Evolutionary conservation across 1,139 yeast species (phyloP), one percentile per base, ranked within the genome.

Genomic region (Petasospora rhodanensis): DNA sequence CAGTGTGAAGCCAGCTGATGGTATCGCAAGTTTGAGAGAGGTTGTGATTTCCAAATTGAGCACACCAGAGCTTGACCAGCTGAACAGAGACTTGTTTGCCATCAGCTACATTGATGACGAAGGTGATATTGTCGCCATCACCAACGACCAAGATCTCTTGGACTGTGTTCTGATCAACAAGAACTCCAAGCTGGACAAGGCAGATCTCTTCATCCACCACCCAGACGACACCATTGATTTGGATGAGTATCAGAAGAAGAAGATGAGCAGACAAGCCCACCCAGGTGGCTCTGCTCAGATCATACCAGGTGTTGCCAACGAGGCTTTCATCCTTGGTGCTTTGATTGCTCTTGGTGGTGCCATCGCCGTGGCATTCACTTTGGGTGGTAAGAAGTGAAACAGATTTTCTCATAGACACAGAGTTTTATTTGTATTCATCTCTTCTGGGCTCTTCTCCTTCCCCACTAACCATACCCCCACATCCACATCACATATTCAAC

Each of bases 51-150:
- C 60, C 23, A 51, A 73, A 58, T 54, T 84, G 56, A 56, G 58
- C 9, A 40, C 44, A 4, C 21, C 51, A 2, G 76, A 70, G 49
- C 52, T 68, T 24, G 69, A 56, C 8, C 51, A 53, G 6, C 58
- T 79, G 28, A 67, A 68, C 14, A 51, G 38, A 30, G 49, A 61
- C 5, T 59, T 56, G 1, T 81, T 76, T 55, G 87, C 86, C 1
- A 71, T 85, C 31, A 78, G 89, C 41, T 86, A 85, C 49, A 57
- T 79, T 19, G 96, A 86, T 52, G 95, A 86, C 50, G 96, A 86
- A 50, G 84, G 85, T 5, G 96, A 86, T 55, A 61, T 80, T 6
- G 85, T 86, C 16, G 78, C 86, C 2, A 76, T 86, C 26, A 80
- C 93, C 0, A 71, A 85, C 2, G 82, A 80, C 47, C 71, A 70